Evolutionary conservation across 192 early-diverging fungal species (phyloP), one percentile per base, ranked within the genome.

Genomic region (Geranomyces michiganensis): DNA sequence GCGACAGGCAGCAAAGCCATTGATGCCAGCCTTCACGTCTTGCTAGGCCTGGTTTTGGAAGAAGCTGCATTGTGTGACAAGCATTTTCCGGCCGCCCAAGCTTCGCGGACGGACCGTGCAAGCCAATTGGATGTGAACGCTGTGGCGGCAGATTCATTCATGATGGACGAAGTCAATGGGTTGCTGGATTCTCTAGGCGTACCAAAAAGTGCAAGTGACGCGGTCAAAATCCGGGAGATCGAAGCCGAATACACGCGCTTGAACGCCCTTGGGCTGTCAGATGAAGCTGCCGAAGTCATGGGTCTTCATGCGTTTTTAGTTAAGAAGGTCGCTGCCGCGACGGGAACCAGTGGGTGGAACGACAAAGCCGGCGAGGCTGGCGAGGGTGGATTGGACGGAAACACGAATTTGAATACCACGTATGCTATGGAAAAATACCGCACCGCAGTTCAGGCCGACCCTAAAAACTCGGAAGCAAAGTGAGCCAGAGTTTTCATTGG

Each of bases 221-320:
- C 72, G 1, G 48, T 51, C 1, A 78, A 82, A 69, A 32, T 86
- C 0, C 70, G 75, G 56, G 84, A 82, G 22, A 80, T 86, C 21
- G 82, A 84, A 46, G 78, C 32, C 26, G 84, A 86, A 58, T 86
- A 78, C 65, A 80, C 81, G 32, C 56, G 82, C 17, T 62, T 86
- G 10, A 32, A 44, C 19, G 77, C 30, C 12, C 46, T 70, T n/a
- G 79, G 82, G 44, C 51, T 66, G 1, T 70, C 73, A 3, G 76
- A 82, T 49, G 66, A 83, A 70, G 84, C 84, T 21, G 73, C 75
- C 2, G 84, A 85, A 70, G 79, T 83, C 0, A 81, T 81, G 55
- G 67, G 59, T 0, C 65, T 85, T 3, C 68, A 79, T 49, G 55
- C 56, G 10, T 85, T 79, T 79, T 81, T 82, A 58, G 45, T 83